Percentiles rank a stretch among this genome's conserved stretches.
Conservation (phyloP, 371 early-diverging fungal species). For the Sporodiniella umbellata region DNA sequence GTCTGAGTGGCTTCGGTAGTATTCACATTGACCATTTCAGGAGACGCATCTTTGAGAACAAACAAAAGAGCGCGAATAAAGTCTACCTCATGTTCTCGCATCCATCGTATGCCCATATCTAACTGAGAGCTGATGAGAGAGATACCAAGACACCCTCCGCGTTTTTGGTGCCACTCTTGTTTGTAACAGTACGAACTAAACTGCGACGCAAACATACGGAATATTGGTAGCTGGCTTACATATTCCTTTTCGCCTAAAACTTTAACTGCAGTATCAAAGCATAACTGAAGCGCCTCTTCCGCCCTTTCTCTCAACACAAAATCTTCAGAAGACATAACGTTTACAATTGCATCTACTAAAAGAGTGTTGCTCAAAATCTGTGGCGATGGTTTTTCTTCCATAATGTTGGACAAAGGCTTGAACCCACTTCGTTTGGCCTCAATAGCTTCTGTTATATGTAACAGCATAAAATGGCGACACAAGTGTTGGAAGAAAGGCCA, state of each 20-base stretch:
- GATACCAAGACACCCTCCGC: constrained; percentile 90
- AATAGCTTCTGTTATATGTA: constrained; percentile 67
- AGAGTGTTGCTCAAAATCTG: constrained; percentile 56
- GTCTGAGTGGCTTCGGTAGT: constrained; percentile 77
- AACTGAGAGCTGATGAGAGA: constrained; percentile 77
- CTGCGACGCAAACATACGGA: constrained; percentile 72
- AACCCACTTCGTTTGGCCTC: constrained; percentile 53
- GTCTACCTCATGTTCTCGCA: constrained; percentile 89
- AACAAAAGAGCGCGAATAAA: constrained; percentile 90
- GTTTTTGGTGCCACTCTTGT: constrained; percentile 80
- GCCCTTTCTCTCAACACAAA: constrained; percentile 62
- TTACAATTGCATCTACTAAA: constrained; percentile 79
- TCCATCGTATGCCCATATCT: constrained; percentile 84
- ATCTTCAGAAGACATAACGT: constrained; percentile 73
- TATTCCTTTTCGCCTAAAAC: constrained; percentile 59
- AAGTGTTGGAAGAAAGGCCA: constrained; percentile 65
- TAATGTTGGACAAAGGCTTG: constrained; percentile 46
- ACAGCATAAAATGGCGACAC: constrained; percentile 72
- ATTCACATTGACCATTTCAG: constrained; percentile 76
- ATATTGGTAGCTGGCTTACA: constrained; percentile 67
- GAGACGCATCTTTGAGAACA: constrained; percentile 88
- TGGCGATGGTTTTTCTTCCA: constrained; percentile 41
- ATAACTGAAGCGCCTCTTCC: constrained; percentile 60
- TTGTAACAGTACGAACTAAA: constrained; percentile 86
- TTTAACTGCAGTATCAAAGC: constrained; percentile 61